These are phyloP conservation scores for Penicillium steckii DNA, from an alignment of 495 filamentous ascomycete genomes.

Conservation along the genomic window DNA sequence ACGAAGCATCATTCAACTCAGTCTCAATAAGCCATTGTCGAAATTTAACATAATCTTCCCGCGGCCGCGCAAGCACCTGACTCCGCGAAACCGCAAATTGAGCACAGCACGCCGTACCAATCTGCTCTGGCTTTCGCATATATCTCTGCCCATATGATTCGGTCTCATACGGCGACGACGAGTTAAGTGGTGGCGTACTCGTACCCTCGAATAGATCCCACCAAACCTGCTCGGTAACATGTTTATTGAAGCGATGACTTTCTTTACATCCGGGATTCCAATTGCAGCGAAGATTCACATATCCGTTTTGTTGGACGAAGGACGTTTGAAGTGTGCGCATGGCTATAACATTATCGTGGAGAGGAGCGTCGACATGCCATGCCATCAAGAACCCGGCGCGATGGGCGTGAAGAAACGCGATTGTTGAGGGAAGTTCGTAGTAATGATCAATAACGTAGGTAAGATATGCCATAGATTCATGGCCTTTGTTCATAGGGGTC, in stretches of 20 bases:
- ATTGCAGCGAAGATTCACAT: conserved; percentile 66
- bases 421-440: conserved; percentile 61
- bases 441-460: conserved; percentile 74
- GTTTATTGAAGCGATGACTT: conserved; percentile 48
- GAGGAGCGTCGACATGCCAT: conserved; percentile 62
- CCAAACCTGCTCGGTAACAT: conserved; percentile 57
- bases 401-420: conserved; percentile 69
- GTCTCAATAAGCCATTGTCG: conserved; percentile 68
- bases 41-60: conserved; percentile 57
- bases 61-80: conserved; percentile 53
- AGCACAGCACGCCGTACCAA: conserved; percentile 59
- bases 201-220: conserved; percentile 53
- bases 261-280: conserved; percentile 62
- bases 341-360: conserved; percentile 51
- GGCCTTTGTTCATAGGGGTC: conserved; percentile 62
- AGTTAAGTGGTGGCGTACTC: conserved; percentile 48
- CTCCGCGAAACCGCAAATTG: conserved; percentile 62
- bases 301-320: conserved; percentile 56
- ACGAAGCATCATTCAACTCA: conserved; percentile 55
- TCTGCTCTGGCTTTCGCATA: conserved; percentile 30
- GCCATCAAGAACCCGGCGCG: conserved; percentile 46
- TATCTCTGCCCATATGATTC: conserved; percentile 13
- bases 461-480: conserved; percentile 74
- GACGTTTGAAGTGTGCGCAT: conserved; percentile 51
- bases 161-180: conserved; percentile 14